phyloP scores from a whole-genome alignment of 495 filamentous ascomycete genomes.

The Monascus purpureus region DNA sequence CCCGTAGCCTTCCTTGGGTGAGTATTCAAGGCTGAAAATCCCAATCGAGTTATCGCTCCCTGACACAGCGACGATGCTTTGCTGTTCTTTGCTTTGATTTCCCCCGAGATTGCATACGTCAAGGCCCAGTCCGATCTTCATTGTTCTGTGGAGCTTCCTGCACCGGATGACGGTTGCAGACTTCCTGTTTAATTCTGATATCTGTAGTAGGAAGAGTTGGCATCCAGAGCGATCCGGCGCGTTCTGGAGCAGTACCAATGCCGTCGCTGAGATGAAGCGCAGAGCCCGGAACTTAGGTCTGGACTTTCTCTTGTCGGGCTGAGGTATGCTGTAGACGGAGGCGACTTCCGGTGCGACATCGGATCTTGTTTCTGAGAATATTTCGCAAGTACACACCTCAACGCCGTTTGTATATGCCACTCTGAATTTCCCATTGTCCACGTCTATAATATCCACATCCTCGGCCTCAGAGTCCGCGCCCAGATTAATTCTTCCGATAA shows the following conservation, averaged over 20 bases:
- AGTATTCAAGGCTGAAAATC: conserved; percentile 56
- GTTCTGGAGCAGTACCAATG: conserved; percentile 37
- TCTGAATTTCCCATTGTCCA: conserved; percentile 40
- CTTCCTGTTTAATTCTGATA: conserved; percentile 17
- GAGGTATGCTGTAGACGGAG: conserved; percentile 44
- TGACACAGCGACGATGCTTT: conserved; percentile 69
- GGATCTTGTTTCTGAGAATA: conserved; percentile 23
- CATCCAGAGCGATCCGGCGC: conserved; percentile 42
- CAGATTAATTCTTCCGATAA: conserved; percentile 53
- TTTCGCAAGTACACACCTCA: conserved; percentile 44
- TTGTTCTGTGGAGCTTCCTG: conserved; percentile 39
- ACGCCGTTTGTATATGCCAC: conserved; percentile 70
- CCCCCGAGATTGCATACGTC: conserved; percentile 54
- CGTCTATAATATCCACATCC: conserved; percentile 63
- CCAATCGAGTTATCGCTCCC: conserved; percentile 72
- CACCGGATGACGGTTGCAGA: conserved; percentile 25
- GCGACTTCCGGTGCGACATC: conserved; percentile 40
- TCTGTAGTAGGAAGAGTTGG: conserved; percentile 52
- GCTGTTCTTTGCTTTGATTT: conserved; percentile 42
- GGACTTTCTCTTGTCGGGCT: conserved; percentile 25
- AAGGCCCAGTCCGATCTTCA: conserved; percentile 57
- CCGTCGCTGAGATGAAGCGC: conserved; percentile 54
- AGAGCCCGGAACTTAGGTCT: conserved; percentile 47
- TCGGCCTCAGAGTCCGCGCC: conserved; percentile 52
- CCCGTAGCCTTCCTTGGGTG: conserved; percentile 35